Percentiles rank a stretch among this genome's conserved stretches.
Evolutionary conservation across 352 stramenopile species (phyloP).

Genomic region (Globisporangium recalcitrans): DNA sequence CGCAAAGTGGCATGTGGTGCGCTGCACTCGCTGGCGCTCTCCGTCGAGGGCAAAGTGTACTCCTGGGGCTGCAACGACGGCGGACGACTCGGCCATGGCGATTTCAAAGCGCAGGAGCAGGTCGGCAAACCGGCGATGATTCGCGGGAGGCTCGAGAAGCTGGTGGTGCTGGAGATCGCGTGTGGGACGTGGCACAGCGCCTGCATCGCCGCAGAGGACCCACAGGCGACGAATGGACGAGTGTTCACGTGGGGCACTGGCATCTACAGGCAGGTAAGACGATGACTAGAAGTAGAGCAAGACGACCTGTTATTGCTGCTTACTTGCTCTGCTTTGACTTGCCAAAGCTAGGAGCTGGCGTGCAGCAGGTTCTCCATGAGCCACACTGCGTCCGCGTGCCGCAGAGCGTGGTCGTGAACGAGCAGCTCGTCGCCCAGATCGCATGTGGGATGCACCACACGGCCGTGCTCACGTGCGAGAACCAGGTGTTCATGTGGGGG

Average conservation of each 20-base stretch:
- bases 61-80: slow-evolving; percentile 93
- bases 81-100: slow-evolving; percentile 41
- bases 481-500: slow-evolving; percentile 67
- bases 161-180: slow-evolving; percentile 46
- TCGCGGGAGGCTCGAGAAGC: slow-evolving; percentile 23
- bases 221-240: slow-evolving; percentile 17
- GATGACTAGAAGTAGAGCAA: neutral
- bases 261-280: slow-evolving; percentile 50
- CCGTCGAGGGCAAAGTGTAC: slow-evolving; percentile 82
- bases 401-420: slow-evolving; percentile 23
- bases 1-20: slow-evolving; percentile 88
- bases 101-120: slow-evolving; percentile 4
- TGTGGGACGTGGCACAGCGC: slow-evolving; percentile 75
- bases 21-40: slow-evolving; percentile 88
- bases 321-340: neutral
- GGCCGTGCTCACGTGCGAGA: slow-evolving; percentile 37
- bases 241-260: slow-evolving; percentile 74
- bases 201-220: slow-evolving; percentile 36
- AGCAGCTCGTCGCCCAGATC: slow-evolving; percentile 37
- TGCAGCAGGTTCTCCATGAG: slow-evolving; percentile 37
- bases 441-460: slow-evolving; percentile 70
- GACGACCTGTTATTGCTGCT: neutral
- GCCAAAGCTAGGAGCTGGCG: slow-evolving; percentile 40
- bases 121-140: slow-evolving; percentile 32
- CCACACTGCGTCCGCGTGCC: slow-evolving; percentile 36